Evolutionary conservation across 1,284 basidiomycete species (phyloP), one percentile per base, ranked within the genome.

Genomic region (Leccinum subspadiceum): DNA sequence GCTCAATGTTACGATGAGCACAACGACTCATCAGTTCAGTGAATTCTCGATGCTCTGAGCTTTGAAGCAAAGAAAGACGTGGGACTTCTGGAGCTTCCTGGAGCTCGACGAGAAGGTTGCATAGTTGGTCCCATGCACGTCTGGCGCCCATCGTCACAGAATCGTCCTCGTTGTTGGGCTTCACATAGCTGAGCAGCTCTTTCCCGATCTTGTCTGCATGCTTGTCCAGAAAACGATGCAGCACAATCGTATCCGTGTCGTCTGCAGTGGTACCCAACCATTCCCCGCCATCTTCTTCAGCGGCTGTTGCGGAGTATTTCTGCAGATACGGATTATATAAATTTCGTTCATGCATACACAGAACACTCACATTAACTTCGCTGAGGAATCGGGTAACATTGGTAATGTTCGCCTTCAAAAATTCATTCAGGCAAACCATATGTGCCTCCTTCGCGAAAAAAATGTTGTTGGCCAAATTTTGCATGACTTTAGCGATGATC

Each of bases 391-490:
- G 83, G 2, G 92, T 93, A 46, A 96, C 87, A 56, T 85, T 87
- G 29, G 86, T 79, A 60, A 94, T 93, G 64, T 94, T 92, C 20
- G 81, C 82, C 58, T 84, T 79, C 53, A 96, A 75, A 75, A 94
- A 94, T 12, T 83, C 79, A 71, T 96, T 96, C 58, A 96, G 74
- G 22, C 84, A 81, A 52, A 86, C 85, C 90, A 95, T 93, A 67
- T 93, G 88, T 3, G 86, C 83, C 69, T 96, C 94, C 71, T 93
- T 92, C 31, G 90, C 92, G 66, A 96, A 96, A 66, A 92, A 85
- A 44, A 96, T 90, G 66, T 96, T 96, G 77, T 96, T 97, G 12
- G 93, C 93, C 35, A 96, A 76, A 70, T 94, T 95, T 74, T 96
- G 93, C 53, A 96, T 89, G 59, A 96, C 89, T 75, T 95, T 96